These are phyloP conservation scores for Cenococcum geophilum DNA, from an alignment of 495 filamentous ascomycete genomes.

Conservation along the genomic window DNA sequence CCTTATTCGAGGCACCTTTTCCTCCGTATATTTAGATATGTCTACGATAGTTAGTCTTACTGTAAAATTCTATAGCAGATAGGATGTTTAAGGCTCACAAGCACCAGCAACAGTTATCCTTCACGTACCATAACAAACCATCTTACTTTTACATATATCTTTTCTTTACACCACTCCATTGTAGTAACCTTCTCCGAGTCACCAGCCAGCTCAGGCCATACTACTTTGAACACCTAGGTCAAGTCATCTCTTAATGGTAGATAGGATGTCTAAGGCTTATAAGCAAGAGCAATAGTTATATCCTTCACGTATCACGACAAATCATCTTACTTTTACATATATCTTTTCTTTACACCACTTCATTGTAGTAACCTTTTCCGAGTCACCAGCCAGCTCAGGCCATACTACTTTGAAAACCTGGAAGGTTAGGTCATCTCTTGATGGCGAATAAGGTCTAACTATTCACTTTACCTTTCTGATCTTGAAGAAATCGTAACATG, in stretches of 20 bases:
- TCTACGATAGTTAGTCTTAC: conserved; percentile 1
- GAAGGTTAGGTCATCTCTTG: too few relatives aligned
- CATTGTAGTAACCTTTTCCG: neutral
- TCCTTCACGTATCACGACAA: conserved; percentile 31
- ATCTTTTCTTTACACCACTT: conserved; percentile 16
- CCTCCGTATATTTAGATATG: conserved; percentile 29
- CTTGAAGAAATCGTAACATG: conserved; percentile 9
- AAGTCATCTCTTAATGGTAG: neutral
- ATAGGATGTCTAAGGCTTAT: neutral
- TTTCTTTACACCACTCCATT: conserved; percentile 11
- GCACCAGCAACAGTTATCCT: conserved; percentile 24
- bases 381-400: conserved; percentile 27
- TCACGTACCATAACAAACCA: conserved; percentile 32
- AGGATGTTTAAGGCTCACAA: conserved; percentile 5
- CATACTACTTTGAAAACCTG: conserved; percentile 20
- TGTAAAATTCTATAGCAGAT: neutral
- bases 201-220: conserved; percentile 27
- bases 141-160: conserved; percentile 26
- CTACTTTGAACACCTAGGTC: conserved; percentile 8
- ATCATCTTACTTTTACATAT: conserved; percentile 29
- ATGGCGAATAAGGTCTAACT: too few relatives aligned
- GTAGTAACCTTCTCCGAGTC: conserved; percentile 11
- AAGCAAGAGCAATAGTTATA: conserved; percentile 24
- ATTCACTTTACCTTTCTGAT: neutral
- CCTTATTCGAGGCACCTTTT: conserved; percentile 21